Conservation (phyloP, 2,329 filamentous ascomycete genomes). For the Talaromyces rugulosus region DNA sequence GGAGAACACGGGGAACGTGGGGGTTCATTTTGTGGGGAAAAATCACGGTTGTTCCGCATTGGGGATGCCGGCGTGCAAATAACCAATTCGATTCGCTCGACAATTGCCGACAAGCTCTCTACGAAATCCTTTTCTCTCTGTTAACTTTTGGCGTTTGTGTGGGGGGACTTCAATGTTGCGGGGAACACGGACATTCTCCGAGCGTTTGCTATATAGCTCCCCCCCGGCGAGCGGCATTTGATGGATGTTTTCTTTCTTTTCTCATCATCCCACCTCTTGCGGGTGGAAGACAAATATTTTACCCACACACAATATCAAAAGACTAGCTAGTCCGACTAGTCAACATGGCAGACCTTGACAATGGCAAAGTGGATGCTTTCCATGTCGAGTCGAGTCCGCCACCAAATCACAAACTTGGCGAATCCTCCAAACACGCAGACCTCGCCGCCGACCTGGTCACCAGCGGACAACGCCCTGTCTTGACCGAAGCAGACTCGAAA, state of each 20-base stretch:
- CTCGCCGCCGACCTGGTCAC: slow-evolving; percentile 6
- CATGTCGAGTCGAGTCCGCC: neutral
- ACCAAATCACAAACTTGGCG: neutral
- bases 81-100: neutral
- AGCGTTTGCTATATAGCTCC: neutral
- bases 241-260: neutral
- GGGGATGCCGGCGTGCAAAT: too few species aligned
- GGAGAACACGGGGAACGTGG: neutral
- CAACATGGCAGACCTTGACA: neutral
- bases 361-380: neutral
- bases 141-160: neutral
- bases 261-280: neutral
- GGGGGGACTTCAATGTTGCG: neutral
- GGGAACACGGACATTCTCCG: neutral
- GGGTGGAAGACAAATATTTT: neutral
- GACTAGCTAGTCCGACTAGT: neutral
- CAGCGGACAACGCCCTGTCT: slow-evolving; percentile 6
- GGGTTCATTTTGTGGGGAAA: neutral
- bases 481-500: slow-evolving; percentile 41
- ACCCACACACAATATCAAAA: neutral
- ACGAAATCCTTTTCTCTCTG: neutral
- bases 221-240: neutral
- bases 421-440: slow-evolving; percentile 9
- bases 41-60: neutral
- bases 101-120: neutral